Evolutionary conservation across 176 grass and related monocot species (phyloP), one percentile per base, ranked within the genome.

Genomic region (Chrysopogon serrulatus): DNA sequence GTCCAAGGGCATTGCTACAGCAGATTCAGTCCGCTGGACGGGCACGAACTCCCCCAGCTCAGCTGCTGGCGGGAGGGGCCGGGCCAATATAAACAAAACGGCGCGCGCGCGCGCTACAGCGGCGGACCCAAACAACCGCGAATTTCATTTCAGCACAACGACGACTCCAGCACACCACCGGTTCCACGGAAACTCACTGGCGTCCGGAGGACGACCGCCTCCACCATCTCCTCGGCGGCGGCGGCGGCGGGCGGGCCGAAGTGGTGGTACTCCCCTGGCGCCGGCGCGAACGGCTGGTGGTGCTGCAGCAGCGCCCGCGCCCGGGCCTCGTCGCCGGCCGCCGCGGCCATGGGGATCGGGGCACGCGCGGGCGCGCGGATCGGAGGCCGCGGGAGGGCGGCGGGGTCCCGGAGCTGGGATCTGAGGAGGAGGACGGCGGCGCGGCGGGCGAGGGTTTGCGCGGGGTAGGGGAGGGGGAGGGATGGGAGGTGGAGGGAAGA

Each of bases 251-350:
- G n/a, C 15, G 18, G 56, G 88, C 54, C 76, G 90, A 91, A 91
- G 63, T 78, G 44, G 90, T 91, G 90, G 86, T 91, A 91, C n/a
- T 91, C 90, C 47, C 82, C 90, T 5, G 86, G 90, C 39, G 67
- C 45, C 56, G 77, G 41, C 65, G 82, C 82, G 72, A 91, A 91
- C 9, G 82, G 90, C 57, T 80, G 86, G 78, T 91, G 83, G 1
- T 73, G 77, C 82, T 85, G 81, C 85, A 91, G 77, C 86, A 88
- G 65, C 82, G 66, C 77, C 36, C 78, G 82, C 63, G 82, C 81
- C 26, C 65, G 21, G 56, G 74, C 80, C 64, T 90, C 88, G 51
- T 65, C 72, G 53, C 77, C 82, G 82, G 90, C 65, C 6, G 85
- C 71, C 6, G 86, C 82, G 53, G 90, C 90, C 90, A 81, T 77